Base-by-base conservation (phyloP, 345 rosid genomes). In the Populus euphratica region DNA sequence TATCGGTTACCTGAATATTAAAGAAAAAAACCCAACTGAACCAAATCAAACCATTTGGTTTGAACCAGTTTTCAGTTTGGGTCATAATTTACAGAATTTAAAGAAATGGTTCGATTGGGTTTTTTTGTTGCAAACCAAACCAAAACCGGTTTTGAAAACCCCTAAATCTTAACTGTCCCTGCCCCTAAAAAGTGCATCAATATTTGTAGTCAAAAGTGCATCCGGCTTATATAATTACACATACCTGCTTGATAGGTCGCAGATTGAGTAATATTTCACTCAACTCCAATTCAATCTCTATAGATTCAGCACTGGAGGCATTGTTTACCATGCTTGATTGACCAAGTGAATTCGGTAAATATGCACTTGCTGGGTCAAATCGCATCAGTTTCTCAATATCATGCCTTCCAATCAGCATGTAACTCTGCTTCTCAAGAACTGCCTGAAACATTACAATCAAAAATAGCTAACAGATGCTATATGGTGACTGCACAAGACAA, bases 381-480 rank as follows among this genome's bases (percentile, higher is more conserved):
- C 92, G 95, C 97, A 96, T 92, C 90, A 96, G 84, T 86, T 86
- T 96, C 84, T 96, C 99, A 85, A 94, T 87, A 80, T 96, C 99
- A 83, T 96, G 93, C 87, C 99, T 89, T 81, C 97, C 99, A 76
- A 96, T 94, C 78, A 96, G 90, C 98, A 90, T 93, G 85, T 94
- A 94, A 85, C 98, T 96, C 80, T 88, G 97, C 88, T 94, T 96
- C 88, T 96, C 98, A 75, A 96, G 93, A 86, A 96, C 98, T 73
- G 99, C 98, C 99, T 96, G 92, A 79, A 81, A 84, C 77, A 81
- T 76, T 29, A 61, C 72, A 71, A 84, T 70, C 73, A 78, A 84
- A 75, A 74, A 73, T 52, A 21, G 68, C 41, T 70, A 73, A 80
- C 56, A 67, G 67, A 77, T 74, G 79, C 33, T 73, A 21, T 25